Conservation (phyloP, 2,329 filamentous ascomycete genomes). For the Plectosphaerella sp. region DNA sequence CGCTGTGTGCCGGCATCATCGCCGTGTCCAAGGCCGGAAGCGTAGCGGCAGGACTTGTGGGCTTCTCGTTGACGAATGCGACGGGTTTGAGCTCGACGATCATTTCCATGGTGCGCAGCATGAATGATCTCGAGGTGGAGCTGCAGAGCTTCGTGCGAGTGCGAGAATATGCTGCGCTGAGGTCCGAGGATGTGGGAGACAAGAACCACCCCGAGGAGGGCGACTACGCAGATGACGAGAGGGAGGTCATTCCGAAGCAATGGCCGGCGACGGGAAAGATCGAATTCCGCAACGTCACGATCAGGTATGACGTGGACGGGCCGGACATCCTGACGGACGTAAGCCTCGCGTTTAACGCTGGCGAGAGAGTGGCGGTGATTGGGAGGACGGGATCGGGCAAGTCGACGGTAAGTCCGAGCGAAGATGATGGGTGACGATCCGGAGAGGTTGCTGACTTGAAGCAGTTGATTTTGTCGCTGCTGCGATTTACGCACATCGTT, state of each 20-base stretch:
- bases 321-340: constrained; percentile 45
- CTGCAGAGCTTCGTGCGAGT: constrained; percentile 50
- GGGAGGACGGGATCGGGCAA: constrained; percentile 82
- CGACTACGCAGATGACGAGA: constrained; percentile 33
- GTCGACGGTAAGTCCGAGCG: constrained; percentile 56
- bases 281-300: constrained; percentile 46
- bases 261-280: constrained; percentile 44
- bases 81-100: constrained; percentile 50
- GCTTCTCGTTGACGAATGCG: constrained; percentile 52
- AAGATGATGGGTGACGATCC: too few species aligned
- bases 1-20: constrained; percentile 46
- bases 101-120: constrained; percentile 43
- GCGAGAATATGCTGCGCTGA: constrained; percentile 41
- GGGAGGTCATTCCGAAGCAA: constrained; percentile 30
- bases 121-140: constrained; percentile 55
- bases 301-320: constrained; percentile 40
- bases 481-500: constrained; percentile 48
- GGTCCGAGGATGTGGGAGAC: constrained; percentile 39
- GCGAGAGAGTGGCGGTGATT: constrained; percentile 73
- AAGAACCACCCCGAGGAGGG: constrained; percentile 31
- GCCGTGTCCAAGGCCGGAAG: constrained; percentile 42
- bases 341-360: constrained; percentile 52
- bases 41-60: constrained; percentile 47
- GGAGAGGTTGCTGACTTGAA: not conserved
- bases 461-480: constrained; percentile 44